Conservation (phyloP, 164 flowering plant genomes). For the Pachysandra terminalis region DNA sequence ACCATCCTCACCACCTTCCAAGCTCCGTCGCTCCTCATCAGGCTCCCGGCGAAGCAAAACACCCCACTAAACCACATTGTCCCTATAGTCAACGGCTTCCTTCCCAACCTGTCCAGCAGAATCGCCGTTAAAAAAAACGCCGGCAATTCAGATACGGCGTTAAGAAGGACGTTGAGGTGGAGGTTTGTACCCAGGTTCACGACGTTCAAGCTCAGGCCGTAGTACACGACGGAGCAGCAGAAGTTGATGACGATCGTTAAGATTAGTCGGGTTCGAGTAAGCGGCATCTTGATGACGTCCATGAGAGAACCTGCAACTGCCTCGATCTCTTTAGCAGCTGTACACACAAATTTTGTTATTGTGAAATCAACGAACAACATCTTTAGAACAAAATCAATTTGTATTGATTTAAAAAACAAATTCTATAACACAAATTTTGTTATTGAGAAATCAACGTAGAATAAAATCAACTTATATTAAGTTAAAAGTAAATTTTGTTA, state of each 20-base stretch:
- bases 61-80: constrained; percentile 78
- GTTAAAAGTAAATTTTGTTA: too few species aligned
- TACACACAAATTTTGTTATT: too few species aligned
- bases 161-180: constrained; percentile 62
- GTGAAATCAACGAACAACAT: too few species aligned
- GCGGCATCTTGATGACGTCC: constrained; percentile 50
- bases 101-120: constrained; percentile 53
- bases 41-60: constrained; percentile 57
- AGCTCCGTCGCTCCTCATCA: constrained; percentile 23
- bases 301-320: constrained; percentile 46
- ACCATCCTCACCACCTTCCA: constrained; percentile 57
- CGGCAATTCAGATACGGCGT: constrained; percentile 85
- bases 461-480: too few species aligned
- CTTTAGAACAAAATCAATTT: too few species aligned
- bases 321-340: constrained; percentile 5
- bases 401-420: too few species aligned
- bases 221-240: constrained; percentile 67
- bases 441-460: too few species aligned
- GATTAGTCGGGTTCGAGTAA: constrained; percentile 58
- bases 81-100: constrained; percentile 66
- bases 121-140: constrained; percentile 70
- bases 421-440: too few species aligned
- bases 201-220: constrained; percentile 83
- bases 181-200: constrained; percentile 86
- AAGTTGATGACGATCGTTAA: constrained; percentile 61